Base-by-base conservation (phyloP, 441 rosid genomes). In the Pelargonium citronellum region DNA sequence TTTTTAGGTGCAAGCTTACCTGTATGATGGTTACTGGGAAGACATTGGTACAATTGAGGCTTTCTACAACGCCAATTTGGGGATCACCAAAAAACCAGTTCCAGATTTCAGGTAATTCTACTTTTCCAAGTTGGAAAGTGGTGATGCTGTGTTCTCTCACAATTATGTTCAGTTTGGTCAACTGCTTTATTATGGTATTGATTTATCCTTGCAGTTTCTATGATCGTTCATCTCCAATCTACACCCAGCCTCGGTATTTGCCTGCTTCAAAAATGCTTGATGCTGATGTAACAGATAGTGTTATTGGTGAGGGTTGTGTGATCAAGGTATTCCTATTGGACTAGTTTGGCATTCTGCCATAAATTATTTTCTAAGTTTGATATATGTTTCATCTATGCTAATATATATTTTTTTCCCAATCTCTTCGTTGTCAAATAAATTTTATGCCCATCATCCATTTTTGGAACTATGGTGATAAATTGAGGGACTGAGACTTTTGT, bases 191-290 rank as follows among this genome's bases (percentile, higher is more conserved):
- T 12, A 7, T 49, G 57, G 16, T 4, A 27, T 72, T 17, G 58
- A 55, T 60, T 12, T 34, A 49, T 49, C 57, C 15, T 71, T 71
- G 73, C 87, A 91, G 98, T 75, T 92, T 92, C 75, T 92, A 92
- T 69, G 98, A 92, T 75, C 98, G 96, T 68, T 92, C 98, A 63
- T 84, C 98, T 68, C 98, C 98, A 69, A 92, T 92, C 77, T 92
- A 92, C 75, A 92, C 98, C 63, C 96, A 92, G 79, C 98, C 98
- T 69, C 87, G 96, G 41, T 92, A 92, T 81, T 81, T 92, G 75
- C 98, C 97, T 71, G 96, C 98, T 46, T 92, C 96, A 53, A 90
- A 92, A 86, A 92, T 92, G 98, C 96, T 92, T 72, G 96, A 92
- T 83, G 98, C 98, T 74, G 98, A 92, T 84, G 95, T 92, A 76